These are phyloP conservation scores for Artemisia argyi DNA, from an alignment of 129 eudicot species.

Conservation along the genomic window DNA sequence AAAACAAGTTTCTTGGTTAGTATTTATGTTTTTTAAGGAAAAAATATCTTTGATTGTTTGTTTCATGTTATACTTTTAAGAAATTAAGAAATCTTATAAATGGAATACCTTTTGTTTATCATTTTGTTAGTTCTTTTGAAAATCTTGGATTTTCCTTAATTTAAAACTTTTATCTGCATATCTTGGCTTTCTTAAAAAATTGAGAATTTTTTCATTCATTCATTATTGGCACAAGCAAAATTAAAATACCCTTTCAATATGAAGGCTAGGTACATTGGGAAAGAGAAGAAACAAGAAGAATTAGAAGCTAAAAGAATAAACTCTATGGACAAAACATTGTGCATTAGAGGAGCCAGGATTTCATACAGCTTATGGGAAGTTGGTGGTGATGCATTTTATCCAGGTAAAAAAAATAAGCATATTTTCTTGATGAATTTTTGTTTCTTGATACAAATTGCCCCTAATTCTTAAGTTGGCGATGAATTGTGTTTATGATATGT, in stretches of 20 bases:
- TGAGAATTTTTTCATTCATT: neutral
- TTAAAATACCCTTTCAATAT: neutral
- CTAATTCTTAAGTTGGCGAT: neutral
- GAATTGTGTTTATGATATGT: slow-evolving; percentile 25
- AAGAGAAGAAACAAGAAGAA: slow-evolving; percentile 43
- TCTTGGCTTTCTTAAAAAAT: no score
- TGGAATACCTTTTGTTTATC: neutral
- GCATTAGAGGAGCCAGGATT: slow-evolving; percentile 65
- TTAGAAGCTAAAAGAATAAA: slow-evolving; percentile 30
- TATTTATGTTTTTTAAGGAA: neutral
- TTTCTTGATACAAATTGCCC: neutral
- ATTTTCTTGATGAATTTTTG: neutral
- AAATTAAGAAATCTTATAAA: neutral
- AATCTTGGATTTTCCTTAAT: neutral
- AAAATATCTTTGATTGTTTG: neutral
- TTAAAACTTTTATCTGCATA: no score
- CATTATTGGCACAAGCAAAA: neutral
- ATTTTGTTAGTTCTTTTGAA: neutral
- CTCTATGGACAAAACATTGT: slow-evolving; percentile 64
- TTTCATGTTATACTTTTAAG: slow-evolving; percentile 1
- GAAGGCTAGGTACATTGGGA: slow-evolving; percentile 66
- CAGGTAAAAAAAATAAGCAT: slow-evolving; percentile 20
- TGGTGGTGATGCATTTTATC: slow-evolving; percentile 47
- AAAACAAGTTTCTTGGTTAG: slow-evolving; percentile 81
- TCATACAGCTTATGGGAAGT: slow-evolving; percentile 70